Base-by-base conservation (phyloP, 1,139 yeast species). In the Yamadazyma trypodendri region DNA sequence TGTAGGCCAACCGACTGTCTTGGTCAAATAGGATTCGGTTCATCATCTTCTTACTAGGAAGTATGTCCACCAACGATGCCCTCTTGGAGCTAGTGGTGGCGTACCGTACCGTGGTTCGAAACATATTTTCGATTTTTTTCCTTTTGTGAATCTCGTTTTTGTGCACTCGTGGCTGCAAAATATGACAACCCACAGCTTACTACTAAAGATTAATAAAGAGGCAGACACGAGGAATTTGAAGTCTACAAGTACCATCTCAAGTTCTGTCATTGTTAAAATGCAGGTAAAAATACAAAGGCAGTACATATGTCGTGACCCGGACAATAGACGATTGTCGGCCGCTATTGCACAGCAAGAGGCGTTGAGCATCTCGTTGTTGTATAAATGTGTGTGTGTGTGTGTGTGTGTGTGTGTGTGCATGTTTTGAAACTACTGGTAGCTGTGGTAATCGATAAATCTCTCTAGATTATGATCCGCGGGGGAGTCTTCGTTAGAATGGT, bases 21-120 rank as follows among this genome's bases (percentile, higher is more conserved):
- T 77, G 65, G 52, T 84, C 90, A 51, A 83, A 84, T 2, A 84
- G 63, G 16, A 81, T 65, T 36, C 78, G 61, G 44, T 81, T 82
- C 38, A 83, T 58, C 15, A 74, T 61, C 42, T 75, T 73, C 54
- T 76, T 77, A 21, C 73, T 65, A 6, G 92, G 92, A 7, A 84
- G 69, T 5, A 83, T 59, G 8, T 73, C 69, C 24, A 58, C 48
- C 15, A 82, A 62, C 2, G 69, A 59, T 0, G 84, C 84, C 16
- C 68, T 46, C 2, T 7, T 13, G 15, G 23, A 11, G 6, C 9
- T 6, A 16, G 22, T 28, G 31, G 20, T 22, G 24, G 35, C 24
- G 11, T 20, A 36, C 15, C 34, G 28, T 32, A 23, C 11, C n/a
- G n/a, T n/a, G 20, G 21, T 6, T 24, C 32, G 16, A 22, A 24